phyloP scores from a whole-genome alignment of 2,329 filamentous ascomycete genomes.

The Cercospora sp. region DNA sequence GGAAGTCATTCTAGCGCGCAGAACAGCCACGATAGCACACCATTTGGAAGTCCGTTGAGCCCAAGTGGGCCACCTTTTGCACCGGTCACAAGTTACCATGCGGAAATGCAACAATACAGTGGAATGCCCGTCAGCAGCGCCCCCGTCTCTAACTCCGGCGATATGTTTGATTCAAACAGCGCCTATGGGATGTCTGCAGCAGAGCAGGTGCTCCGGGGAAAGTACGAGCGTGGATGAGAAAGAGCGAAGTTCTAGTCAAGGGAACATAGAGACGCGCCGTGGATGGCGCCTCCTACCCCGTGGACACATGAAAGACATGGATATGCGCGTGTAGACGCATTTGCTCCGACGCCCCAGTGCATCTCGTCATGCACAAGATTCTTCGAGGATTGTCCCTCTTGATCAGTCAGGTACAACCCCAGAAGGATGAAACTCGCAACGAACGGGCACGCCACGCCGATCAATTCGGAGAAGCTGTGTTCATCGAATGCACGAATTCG shows the following conservation, averaged over 20 bases:
- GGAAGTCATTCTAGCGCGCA: constrained; percentile 33
- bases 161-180: constrained; percentile 10
- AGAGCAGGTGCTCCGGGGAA: constrained; percentile 3
- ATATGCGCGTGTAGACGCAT: neutral
- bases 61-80: constrained; percentile 20
- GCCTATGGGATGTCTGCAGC: constrained; percentile 6
- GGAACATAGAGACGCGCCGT: neutral
- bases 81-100: neutral
- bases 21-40: constrained; percentile 32
- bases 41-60: constrained; percentile 34
- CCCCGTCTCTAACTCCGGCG: neutral
- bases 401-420: neutral
- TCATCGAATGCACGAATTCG: neutral
- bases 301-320: neutral
- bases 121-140: constrained; percentile 3
- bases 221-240: constrained; percentile 9
- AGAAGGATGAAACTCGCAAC: neutral
- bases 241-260: neutral
- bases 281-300: neutral
- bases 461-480: neutral
- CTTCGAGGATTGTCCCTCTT: neutral
- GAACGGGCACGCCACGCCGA: neutral
- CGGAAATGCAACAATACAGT: constrained; percentile 10
- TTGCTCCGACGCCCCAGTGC: neutral
- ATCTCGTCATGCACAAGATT: neutral